Evolutionary conservation across 1,139 yeast genomes (phyloP), one percentile per base, ranked within the genome.

Genomic region (Candida glucosophila): DNA sequence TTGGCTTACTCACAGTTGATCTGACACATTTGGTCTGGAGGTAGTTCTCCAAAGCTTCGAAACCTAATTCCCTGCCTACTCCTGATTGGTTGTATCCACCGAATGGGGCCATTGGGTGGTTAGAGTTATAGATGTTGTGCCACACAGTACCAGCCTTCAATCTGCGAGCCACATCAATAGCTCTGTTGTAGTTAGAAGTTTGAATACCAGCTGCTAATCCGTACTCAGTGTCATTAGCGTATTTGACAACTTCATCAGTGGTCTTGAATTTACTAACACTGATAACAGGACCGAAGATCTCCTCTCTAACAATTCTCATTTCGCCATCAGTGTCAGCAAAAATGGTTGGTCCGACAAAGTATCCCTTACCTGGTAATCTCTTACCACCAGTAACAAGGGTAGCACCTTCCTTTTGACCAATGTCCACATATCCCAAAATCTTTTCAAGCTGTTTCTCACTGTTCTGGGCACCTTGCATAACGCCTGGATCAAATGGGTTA

Each of bases 51-150:
- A 83, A 69, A 28, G 86, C 92, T 52, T 79, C 86, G 37, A 63
- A 65, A 55, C 95, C 95, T 77, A 83, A 75, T 67, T 83, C 95
- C 63, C 93, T 79, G 49, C 95, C 95, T 52, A 80, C 73, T 59
- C 95, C 95, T 33, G 92, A 79, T 58, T 77, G 74, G 51, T 78
- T 77, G 72, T 62, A 82, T 40, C 95, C 95, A 49, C 95, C 95
- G 47, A 78, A 78, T 53, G 88, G 86, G 50, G 81, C 78, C 57
- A 72, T 67, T 42, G 71, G 73, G 58, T 82, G 82, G 77, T 81
- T 77, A 46, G 77, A 83, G 55, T 83, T 83, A 66, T 80, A 82
- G 37, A 92, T 65, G 61, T 83, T 83, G 50, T 80, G 67, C 90
- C 92, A 82, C 39, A 82, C 69, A 32, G 88, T 77, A 56, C 94